Percentiles rank a stretch among this genome's conserved stretches.
Conservation (phyloP, 2,329 filamentous ascomycete genomes). For the Pestalotiopsis sp. region DNA sequence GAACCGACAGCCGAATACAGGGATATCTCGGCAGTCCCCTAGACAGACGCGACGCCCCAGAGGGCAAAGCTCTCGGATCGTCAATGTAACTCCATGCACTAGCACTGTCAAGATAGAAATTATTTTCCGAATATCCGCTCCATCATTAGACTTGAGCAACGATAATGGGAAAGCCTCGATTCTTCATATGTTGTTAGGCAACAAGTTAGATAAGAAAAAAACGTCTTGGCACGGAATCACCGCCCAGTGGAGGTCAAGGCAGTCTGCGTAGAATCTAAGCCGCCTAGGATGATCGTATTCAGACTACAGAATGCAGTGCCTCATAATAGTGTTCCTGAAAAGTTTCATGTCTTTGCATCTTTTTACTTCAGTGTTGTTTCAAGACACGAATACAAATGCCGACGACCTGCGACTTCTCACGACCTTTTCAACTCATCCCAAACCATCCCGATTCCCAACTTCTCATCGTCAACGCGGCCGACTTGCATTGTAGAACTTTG, state of each 20-base stretch:
- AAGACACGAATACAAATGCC: background rate
- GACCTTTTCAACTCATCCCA: background rate
- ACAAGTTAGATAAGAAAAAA: background rate
- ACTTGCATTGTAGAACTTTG: background rate
- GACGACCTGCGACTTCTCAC: background rate
- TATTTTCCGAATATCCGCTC: too few species aligned
- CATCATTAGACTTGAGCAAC: background rate
- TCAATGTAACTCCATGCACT: too few species aligned
- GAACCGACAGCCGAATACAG: background rate
- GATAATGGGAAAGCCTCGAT: background rate
- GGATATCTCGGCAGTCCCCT: background rate
- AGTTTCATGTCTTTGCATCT: background rate
- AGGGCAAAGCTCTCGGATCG: too few species aligned
- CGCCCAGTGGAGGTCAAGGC: background rate
- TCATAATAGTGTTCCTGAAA: background rate
- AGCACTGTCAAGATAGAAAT: too few species aligned
- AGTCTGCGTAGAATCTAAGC: background rate
- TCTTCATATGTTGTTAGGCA: background rate
- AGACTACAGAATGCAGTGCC: background rate
- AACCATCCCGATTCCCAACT: background rate
- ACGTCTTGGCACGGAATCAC: background rate
- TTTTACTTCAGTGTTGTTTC: background rate
- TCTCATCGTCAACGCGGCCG: background rate
- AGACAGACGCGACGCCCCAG: background rate
- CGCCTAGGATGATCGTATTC: background rate